Evolutionary conservation across 2,329 filamentous ascomycete species (phyloP), one percentile per base, ranked within the genome.

Genomic region (Trichophyton benhamiae): DNA sequence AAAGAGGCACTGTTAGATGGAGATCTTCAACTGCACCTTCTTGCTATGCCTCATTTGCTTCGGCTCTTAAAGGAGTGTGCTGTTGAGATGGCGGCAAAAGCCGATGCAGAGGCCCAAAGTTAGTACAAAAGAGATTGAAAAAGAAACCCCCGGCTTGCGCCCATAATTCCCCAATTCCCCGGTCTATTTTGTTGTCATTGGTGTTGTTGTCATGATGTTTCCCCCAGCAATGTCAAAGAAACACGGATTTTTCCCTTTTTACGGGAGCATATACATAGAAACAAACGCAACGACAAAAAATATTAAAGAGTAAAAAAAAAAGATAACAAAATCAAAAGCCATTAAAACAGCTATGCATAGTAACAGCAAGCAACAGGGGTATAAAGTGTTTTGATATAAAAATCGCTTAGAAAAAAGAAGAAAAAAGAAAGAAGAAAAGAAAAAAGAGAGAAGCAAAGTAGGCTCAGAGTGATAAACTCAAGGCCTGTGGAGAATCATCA

Each of bases 311-410:
- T 27, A 58, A 55, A 36, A 22, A 15, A 60, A 42, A 49, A 58
- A 27, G 17, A 13, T n/a, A n/a, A n/a, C n/a, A n/a, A 30, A 30
- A 7, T 7, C 6, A 30, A 30, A 30, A 30, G 27, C 27, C 17
- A 53, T 53, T 60, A 62, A 58, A 53, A 60, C 60, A 58, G 41
- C 55, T 25, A 55, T 55, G 25, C 49, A 55, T 33, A 13, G 27
- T 55, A 36, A 55, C 30, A 55, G 49, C 49, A 55, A 33, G 27
- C 27, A n/a, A 55, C 1, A 55, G 15, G 49, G 49, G 49, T 55
- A 55, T 55, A 55, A 38, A 55, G 49, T 55, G 49, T 55, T 55
- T 33, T 55, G 15, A 9, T 55, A 55, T 55, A 55, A 55, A 55
- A 55, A 38, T 27, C 49, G 49, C 49, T 55, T 55, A 20, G 20